phyloP scores from a whole-genome alignment of 768 basidiomycete species.

The Tylopilus balloui region DNA sequence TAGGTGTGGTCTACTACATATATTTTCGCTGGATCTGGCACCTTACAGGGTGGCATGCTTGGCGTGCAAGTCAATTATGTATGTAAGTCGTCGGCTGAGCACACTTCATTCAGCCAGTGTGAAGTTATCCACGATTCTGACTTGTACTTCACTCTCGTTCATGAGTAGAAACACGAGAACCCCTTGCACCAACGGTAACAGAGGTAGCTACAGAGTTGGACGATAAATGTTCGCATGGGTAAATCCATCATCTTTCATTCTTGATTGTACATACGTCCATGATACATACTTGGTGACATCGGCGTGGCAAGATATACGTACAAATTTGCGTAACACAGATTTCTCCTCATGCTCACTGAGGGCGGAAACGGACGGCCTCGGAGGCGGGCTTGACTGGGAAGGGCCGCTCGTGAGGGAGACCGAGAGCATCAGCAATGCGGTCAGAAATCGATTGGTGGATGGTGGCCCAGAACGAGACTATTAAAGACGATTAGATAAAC shows the following conservation, averaged over 20 bases:
- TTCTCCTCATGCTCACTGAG: conserved; percentile 4
- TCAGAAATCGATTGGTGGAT: conserved; percentile 73
- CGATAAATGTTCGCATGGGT: no score
- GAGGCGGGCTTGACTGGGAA: conserved; percentile 56
- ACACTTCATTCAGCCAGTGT: not conserved
- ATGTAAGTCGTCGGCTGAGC: not conserved
- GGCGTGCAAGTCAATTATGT: no score
- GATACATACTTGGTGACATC: conserved; percentile 3
- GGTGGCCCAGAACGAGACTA: conserved; percentile 76
- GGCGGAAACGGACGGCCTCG: conserved; percentile 53
- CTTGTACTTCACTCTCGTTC: no score
- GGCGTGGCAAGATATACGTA: not conserved
- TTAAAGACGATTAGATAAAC: conserved; percentile 1
- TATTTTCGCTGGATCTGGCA: not conserved
- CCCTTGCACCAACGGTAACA: no score
- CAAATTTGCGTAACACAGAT: not conserved
- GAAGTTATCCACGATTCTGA: no score
- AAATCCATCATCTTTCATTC: not conserved
- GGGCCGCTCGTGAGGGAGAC: conserved; percentile 48
- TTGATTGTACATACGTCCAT: not conserved
- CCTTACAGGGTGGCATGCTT: not conserved
- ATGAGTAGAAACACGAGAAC: no score
- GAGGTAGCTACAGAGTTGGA: not conserved
- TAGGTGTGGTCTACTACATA: conserved; percentile 28
- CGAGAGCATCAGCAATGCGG: conserved; percentile 73